Evolutionary conservation across 805 yeast genomes (phyloP).

Genomic region (Kodamaea sagamina): DNA sequence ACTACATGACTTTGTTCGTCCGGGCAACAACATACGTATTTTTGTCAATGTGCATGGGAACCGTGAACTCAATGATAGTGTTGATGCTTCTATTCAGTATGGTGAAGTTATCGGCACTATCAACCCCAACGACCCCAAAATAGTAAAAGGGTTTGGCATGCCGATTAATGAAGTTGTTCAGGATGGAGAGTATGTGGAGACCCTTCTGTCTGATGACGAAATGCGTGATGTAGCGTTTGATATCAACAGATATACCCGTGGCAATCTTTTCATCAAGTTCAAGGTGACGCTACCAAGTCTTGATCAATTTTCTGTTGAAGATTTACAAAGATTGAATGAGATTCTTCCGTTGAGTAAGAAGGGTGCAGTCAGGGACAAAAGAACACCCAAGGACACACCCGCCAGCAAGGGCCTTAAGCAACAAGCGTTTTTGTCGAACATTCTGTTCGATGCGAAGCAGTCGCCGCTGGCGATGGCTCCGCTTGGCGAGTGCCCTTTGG

Average conservation of each 20-base stretch:
- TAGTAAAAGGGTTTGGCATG: constrained; percentile 60
- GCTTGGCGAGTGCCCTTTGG: not conserved
- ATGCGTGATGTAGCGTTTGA: constrained; percentile 22
- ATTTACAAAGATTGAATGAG: constrained; percentile 21
- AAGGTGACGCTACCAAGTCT: constrained; percentile 37
- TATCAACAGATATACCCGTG: constrained; percentile 26
- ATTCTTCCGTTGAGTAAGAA: constrained; percentile 23
- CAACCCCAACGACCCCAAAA: constrained; percentile 49
- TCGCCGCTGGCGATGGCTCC: constrained; percentile 6
- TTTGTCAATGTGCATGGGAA: constrained; percentile 40
- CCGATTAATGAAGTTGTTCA: constrained; percentile 43
- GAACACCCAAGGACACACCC: constrained; percentile 23
- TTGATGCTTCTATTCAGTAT: constrained; percentile 25
- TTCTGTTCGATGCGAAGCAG: not conserved
- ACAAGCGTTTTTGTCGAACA: constrained; percentile 13
- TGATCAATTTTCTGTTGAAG: constrained; percentile 26
- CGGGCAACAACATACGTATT: constrained; percentile 32
- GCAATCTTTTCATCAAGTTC: constrained; percentile 43
- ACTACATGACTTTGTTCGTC: constrained; percentile 33
- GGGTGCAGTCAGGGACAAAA: not conserved
- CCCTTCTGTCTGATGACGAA: constrained; percentile 17
- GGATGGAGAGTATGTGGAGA: constrained; percentile 31
- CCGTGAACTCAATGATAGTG: constrained; percentile 14
- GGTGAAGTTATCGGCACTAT: constrained; percentile 56
- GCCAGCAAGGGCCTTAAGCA: too few relatives aligned